These are phyloP conservation scores for Pilasporangium apinafurcum DNA, from an alignment of 352 stramenopile genomes.

Conservation along the genomic window DNA sequence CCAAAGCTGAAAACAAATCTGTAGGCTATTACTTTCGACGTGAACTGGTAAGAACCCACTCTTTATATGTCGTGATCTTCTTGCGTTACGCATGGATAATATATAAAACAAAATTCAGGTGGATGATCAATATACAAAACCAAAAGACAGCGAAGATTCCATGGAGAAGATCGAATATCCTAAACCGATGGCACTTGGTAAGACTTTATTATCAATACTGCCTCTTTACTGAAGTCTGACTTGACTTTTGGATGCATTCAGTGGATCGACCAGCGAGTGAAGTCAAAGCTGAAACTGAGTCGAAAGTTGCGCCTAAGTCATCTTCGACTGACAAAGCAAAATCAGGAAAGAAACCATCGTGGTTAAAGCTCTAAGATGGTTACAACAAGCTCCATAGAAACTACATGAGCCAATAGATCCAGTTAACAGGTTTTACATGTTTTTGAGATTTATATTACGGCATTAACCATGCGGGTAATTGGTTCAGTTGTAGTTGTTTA, in stretches of 20 bases:
- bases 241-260: conserved; percentile 8
- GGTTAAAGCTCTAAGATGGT: conserved; percentile 76
- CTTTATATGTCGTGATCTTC: background rate
- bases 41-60: conserved; percentile 35
- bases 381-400: too few species aligned
- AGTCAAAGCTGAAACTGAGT: conserved; percentile 8
- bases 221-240: background rate
- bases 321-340: conserved; percentile 18
- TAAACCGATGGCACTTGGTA: conserved; percentile 39
- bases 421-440: too few species aligned
- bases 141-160: conserved; percentile 22
- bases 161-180: conserved; percentile 28
- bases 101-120: conserved; percentile 12
- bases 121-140: conserved; percentile 20
- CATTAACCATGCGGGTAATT: too few species aligned
- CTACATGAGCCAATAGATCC: too few species aligned
- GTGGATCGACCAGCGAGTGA: conserved; percentile 13
- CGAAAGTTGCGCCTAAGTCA: conserved; percentile 22
- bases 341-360: conserved; percentile 58
- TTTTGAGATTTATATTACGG: too few species aligned
- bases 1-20: conserved; percentile 7
- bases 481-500: too few species aligned
- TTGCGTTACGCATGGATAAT: too few species aligned
- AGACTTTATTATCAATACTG: background rate
- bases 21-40: conserved; percentile 52